Conservation (phyloP, 2,329 filamentous ascomycete genomes). For the Lachnellula occidentalis region DNA sequence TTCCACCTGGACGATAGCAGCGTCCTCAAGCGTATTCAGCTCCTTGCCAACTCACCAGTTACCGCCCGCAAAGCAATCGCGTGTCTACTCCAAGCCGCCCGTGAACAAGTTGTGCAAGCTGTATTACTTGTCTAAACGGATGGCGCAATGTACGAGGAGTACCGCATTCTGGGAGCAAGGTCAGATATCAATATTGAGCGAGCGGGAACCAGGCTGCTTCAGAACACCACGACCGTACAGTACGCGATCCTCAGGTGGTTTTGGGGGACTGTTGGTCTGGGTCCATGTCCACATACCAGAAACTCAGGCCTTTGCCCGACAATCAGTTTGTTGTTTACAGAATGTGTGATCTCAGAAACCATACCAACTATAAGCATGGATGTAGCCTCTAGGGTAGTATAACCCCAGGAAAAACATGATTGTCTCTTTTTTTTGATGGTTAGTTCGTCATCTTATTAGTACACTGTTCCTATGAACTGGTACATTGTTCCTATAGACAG, state of each 20-base stretch:
- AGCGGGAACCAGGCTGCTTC: slow-evolving; percentile 64
- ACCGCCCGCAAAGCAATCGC: slow-evolving; percentile 2
- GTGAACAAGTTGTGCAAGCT: neutral
- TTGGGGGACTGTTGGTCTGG: slow-evolving; percentile 68
- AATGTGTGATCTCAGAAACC: too few relatives aligned
- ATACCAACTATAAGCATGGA: too few relatives aligned
- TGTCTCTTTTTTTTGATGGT: too few relatives aligned
- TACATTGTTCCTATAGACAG: too few relatives aligned
- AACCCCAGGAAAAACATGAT: too few relatives aligned
- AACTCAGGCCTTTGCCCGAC: too few relatives aligned
- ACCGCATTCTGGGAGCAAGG: slow-evolving; percentile 4
- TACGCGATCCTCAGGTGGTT: slow-evolving; percentile 36
- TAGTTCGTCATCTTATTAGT: too few relatives aligned
- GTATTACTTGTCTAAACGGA: slow-evolving; percentile 1
- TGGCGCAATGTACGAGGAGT: slow-evolving; percentile 8
- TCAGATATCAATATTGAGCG: slow-evolving; percentile 61
- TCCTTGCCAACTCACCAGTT: neutral
- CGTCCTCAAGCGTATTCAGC: slow-evolving; percentile 1
- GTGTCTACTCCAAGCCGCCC: neutral
- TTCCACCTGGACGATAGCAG: slow-evolving; percentile 1
- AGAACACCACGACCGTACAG: slow-evolving; percentile 69
- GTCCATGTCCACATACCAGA: too few relatives aligned
- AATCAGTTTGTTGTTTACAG: too few relatives aligned
- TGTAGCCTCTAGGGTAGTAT: too few relatives aligned
- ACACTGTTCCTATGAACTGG: too few relatives aligned